These are phyloP conservation scores for Paramecium sonneborni DNA, from an alignment of 73 alveolate species.

Conservation along the genomic window DNA sequence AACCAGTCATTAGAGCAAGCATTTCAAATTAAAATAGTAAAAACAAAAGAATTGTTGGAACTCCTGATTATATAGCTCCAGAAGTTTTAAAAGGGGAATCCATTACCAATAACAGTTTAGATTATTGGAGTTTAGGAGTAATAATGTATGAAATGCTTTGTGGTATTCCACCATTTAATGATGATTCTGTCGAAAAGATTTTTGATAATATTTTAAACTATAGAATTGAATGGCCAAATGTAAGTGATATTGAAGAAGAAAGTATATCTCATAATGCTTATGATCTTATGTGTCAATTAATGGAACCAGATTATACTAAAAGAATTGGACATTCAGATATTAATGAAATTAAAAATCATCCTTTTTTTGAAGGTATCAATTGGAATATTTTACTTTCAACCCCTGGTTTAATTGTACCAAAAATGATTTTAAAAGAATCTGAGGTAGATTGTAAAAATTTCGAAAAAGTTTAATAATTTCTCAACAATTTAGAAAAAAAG, in stretches of 20 bases:
- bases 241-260: constrained; percentile 75
- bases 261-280: constrained; percentile 82
- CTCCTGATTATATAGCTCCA: constrained; percentile 75
- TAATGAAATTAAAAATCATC: constrained; percentile 89
- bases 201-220: constrained; percentile 72
- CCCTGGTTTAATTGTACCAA: constrained; percentile 51
- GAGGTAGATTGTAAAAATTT: constrained; percentile 29
- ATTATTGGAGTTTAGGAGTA: constrained; percentile 75
- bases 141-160: constrained; percentile 78
- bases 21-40: constrained; percentile 14
- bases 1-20: not conserved
- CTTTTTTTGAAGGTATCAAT: constrained; percentile 83
- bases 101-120: not conserved
- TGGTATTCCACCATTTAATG: constrained; percentile 75
- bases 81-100: constrained; percentile 70
- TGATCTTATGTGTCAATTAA: constrained; percentile 82
- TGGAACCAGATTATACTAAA: constrained; percentile 75
- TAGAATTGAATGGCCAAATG: constrained; percentile 68
- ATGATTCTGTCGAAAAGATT: constrained; percentile 68
- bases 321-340: constrained; percentile 87
- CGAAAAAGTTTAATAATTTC: constrained; percentile 55
- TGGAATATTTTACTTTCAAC: constrained; percentile 67
- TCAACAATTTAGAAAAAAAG: constrained; percentile 25
- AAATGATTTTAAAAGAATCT: not conserved
- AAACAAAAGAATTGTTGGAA: constrained; percentile 70